These are phyloP conservation scores for Saturnispora serradocipensis DNA, from an alignment of 805 yeast species.

Conservation along the genomic window DNA sequence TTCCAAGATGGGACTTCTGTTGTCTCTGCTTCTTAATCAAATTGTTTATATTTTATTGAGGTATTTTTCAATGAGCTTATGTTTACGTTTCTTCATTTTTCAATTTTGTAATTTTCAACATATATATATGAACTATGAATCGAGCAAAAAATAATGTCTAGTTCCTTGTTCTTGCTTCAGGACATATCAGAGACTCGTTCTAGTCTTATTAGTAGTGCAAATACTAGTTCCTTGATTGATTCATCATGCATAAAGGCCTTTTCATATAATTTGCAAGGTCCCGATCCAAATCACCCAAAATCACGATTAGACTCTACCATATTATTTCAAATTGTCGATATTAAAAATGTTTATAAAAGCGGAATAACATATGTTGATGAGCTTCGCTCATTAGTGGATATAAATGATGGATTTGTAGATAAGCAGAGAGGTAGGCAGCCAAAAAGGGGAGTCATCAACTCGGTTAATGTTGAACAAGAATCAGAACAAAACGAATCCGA, in stretches of 20 bases:
- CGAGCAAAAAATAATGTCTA: background rate
- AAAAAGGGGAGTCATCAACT: slow-evolving; percentile 32
- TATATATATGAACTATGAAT: background rate
- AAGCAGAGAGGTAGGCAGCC: slow-evolving; percentile 29
- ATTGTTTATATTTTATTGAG: background rate
- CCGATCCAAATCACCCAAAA: slow-evolving; percentile 1
- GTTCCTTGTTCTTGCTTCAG: slow-evolving; percentile 1
- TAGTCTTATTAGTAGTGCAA: background rate
- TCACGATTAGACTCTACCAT: slow-evolving; percentile 1
- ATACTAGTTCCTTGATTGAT: background rate
- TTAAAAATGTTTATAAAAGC: slow-evolving; percentile 46
- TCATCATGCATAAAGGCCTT: slow-evolving; percentile 5
- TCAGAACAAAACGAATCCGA: slow-evolving; percentile 2
- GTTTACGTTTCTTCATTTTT: background rate
- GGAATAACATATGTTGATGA: slow-evolving; percentile 46
- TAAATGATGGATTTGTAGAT: slow-evolving; percentile 53
- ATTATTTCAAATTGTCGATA: slow-evolving; percentile 48
- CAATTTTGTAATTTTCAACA: background rate
- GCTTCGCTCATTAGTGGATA: slow-evolving; percentile 42
- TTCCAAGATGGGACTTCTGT: slow-evolving; percentile 96
- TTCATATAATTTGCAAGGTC: slow-evolving; percentile 7
- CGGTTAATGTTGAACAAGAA: slow-evolving; percentile 36
- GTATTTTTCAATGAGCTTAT: background rate
- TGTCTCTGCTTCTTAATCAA: slow-evolving; percentile 53
- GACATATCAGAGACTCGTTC: slow-evolving; percentile 6